Conservation (phyloP, 2,329 filamentous ascomycete genomes). For the Pseudogymnoascus sp. region DNA sequence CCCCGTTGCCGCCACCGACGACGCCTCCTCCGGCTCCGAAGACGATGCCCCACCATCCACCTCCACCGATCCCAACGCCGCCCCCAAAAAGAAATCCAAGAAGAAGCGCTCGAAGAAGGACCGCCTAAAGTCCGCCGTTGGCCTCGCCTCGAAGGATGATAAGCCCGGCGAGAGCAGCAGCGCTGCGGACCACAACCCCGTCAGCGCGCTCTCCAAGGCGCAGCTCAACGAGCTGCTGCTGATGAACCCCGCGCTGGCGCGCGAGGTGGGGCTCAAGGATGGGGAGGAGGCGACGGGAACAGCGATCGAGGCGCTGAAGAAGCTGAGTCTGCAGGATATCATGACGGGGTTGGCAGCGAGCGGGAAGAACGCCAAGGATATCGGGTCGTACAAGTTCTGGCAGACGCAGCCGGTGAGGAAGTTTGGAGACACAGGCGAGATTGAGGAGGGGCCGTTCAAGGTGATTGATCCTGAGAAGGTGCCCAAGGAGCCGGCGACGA, state of each 20-base stretch:
- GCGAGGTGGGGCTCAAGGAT: slow-evolving; percentile 40
- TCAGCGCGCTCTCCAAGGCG: slow-evolving; percentile 43
- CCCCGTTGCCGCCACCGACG: slow-evolving; percentile 34
- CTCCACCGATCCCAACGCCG: slow-evolving; percentile 24
- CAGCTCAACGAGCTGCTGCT: slow-evolving; percentile 59
- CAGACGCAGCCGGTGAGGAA: slow-evolving; percentile 89
- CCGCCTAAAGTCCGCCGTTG: slow-evolving; percentile 42
- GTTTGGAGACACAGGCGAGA: slow-evolving; percentile 55
- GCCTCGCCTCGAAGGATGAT: slow-evolving; percentile 22
- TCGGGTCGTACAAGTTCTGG: slow-evolving; percentile 98
- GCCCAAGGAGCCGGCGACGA: slow-evolving; percentile 63
- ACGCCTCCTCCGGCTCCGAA: slow-evolving; percentile 39
- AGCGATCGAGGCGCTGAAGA: slow-evolving; percentile 48
- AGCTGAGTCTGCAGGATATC: slow-evolving; percentile 60
- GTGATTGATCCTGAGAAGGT: slow-evolving; percentile 71
- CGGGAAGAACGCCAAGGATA: slow-evolving; percentile 89
- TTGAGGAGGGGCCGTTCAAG: slow-evolving; percentile 77
- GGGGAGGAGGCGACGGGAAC: slow-evolving; percentile 31
- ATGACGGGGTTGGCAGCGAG: slow-evolving; percentile 67
- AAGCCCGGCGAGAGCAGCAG: slow-evolving; percentile 24
- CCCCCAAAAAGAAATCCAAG: slow-evolving; percentile 36
- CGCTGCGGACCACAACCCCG: slow-evolving; percentile 39
- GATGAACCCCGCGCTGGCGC: slow-evolving; percentile 64
- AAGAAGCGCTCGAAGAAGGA: slow-evolving; percentile 61
- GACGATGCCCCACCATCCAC: slow-evolving; percentile 25